These are phyloP conservation scores for Vitis rotundifolia DNA, from an alignment of 164 flowering plant species.

Conservation along the genomic window DNA sequence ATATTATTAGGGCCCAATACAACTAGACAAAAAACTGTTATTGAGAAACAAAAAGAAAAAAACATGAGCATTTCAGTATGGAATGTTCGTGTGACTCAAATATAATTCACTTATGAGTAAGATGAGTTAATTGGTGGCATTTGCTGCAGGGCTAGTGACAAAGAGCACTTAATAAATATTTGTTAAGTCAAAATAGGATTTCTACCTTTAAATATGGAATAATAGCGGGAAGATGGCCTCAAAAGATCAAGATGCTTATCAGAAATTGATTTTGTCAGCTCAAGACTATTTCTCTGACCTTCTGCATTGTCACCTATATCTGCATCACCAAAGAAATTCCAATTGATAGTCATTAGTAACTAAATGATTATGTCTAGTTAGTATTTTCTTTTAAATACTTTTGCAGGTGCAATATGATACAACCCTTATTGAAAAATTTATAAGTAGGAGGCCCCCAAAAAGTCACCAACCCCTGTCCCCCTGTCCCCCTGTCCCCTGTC, in stretches of 20 bases:
- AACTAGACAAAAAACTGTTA: not conserved
- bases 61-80: not conserved
- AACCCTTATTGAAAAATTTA: too few relatives aligned
- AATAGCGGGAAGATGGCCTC: constrained; percentile 69
- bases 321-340: constrained; percentile 37
- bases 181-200: not conserved
- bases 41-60: not conserved
- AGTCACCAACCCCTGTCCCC: too few relatives aligned
- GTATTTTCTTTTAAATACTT: too few relatives aligned
- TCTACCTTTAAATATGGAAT: constrained; percentile 66
- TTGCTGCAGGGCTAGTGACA: not conserved
- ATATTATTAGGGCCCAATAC: not conserved
- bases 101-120: not conserved
- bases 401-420: too few relatives aligned
- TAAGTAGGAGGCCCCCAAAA: too few relatives aligned
- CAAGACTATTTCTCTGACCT: constrained; percentile 44
- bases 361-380: too few relatives aligned
- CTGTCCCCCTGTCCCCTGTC: too few relatives aligned
- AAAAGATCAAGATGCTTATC: constrained; percentile 66
- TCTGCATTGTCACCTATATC: constrained; percentile 48
- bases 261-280: constrained; percentile 56
- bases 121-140: not conserved
- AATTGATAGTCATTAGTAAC: too few relatives aligned
- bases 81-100: not conserved
- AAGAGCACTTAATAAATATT: not conserved